Evolutionary conservation across 2,329 filamentous ascomycete species (phyloP).

Genomic region (Aspergillus sp.): DNA sequence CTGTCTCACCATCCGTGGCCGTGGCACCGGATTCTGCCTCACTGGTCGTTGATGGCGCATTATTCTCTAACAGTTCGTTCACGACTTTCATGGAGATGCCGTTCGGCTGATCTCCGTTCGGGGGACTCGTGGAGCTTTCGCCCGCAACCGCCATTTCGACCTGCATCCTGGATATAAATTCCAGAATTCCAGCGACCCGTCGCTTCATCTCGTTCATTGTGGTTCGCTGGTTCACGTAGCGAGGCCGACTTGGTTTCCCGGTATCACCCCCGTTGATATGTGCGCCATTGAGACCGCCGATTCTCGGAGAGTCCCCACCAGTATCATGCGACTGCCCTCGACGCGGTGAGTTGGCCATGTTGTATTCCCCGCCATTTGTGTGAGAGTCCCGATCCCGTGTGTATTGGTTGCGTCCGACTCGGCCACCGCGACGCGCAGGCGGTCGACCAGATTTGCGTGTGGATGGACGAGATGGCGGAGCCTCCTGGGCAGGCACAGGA

Average conservation of each 20-base stretch:
- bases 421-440: constrained; percentile 62
- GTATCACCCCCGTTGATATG: constrained; percentile 58
- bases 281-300: constrained; percentile 37
- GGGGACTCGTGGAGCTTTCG: constrained; percentile 42
- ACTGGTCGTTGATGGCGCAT: constrained; percentile 23
- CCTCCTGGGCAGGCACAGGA: constrained; percentile 36
- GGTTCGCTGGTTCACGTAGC: constrained; percentile 57
- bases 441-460: constrained; percentile 63
- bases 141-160: constrained; percentile 71
- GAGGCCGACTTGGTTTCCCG: constrained; percentile 59
- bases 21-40: constrained; percentile 25
- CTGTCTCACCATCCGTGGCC: constrained; percentile 23
- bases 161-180: constrained; percentile 86
- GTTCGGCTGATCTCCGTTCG: constrained; percentile 34
- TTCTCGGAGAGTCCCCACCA: constrained; percentile 36
- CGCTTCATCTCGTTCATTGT: constrained; percentile 87
- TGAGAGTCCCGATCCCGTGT: constrained; percentile 70
- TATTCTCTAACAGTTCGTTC: constrained; percentile 33
- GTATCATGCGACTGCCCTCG: constrained; percentile 40
- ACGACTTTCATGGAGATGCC: constrained; percentile 32
- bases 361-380: constrained; percentile 45
- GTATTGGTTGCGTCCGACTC: constrained; percentile 75
- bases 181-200: constrained; percentile 77
- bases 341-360: constrained; percentile 38
- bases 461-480: constrained; percentile 36